Conservation (phyloP, 768 basidiomycete species). For the Kwoniella mangroviensis region DNA sequence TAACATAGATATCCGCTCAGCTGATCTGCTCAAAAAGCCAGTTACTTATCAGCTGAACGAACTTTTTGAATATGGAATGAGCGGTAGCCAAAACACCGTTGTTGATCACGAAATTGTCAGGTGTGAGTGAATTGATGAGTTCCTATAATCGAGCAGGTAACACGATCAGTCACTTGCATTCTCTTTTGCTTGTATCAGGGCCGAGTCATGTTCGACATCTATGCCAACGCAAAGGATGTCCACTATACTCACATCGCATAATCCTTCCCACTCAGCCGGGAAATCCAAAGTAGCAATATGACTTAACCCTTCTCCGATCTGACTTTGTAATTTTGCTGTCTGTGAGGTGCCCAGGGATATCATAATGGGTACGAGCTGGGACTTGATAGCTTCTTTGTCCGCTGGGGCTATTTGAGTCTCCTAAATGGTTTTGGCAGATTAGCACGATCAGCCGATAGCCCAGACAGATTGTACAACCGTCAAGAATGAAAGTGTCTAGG, state of each 20-base stretch:
- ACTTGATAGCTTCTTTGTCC: constrained; percentile 75
- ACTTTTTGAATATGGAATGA: constrained; percentile 83
- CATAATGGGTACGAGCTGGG: constrained; percentile 88
- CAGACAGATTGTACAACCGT: no score
- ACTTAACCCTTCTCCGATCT: constrained; percentile 90
- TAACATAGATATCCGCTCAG: constrained; percentile 28
- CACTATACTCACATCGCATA: constrained; percentile 81
- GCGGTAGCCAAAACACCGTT: constrained; percentile 90
- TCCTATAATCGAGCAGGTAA: constrained; percentile 63
- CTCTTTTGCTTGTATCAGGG: no score
- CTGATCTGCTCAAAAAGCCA: neutral
- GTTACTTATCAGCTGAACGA: constrained; percentile 7
- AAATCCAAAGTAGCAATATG: constrained; percentile 92
- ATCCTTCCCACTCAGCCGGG: constrained; percentile 80
- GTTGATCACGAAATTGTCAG: constrained; percentile 80
- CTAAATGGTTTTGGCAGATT: constrained; percentile 11
- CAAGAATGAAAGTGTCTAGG: no score
- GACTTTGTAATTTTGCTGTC: constrained; percentile 63
- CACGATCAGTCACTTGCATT: neutral
- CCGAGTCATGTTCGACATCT: no score
- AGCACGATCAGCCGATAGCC: no score
- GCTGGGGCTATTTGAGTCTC: constrained; percentile 63
- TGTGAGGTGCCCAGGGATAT: constrained; percentile 74
- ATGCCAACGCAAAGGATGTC: no score
- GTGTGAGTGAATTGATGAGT: constrained; percentile 81